A percentile compares a stretch with the other conserved stretches of the same genome.
Evolutionary conservation across 148 eudicot species (phyloP).

Genomic region (Suaeda aralocaspica): DNA sequence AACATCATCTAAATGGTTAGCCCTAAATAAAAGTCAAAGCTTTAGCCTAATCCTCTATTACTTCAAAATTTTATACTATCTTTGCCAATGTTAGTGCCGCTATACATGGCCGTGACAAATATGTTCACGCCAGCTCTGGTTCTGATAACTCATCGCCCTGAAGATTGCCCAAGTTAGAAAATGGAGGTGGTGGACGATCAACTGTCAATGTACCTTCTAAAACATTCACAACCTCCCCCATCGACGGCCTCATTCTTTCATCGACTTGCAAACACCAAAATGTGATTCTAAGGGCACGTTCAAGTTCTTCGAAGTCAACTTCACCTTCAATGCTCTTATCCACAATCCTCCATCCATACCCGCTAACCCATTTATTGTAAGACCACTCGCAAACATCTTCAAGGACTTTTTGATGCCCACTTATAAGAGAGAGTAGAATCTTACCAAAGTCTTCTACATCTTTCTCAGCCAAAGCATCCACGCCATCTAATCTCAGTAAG

Average conservation of each 20-base stretch:
- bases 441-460: slow-evolving; percentile 57
- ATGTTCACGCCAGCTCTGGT: slow-evolving; percentile 21
- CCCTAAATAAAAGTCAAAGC: neutral
- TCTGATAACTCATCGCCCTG: slow-evolving; percentile 19
- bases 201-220: slow-evolving; percentile 50
- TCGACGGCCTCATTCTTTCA: slow-evolving; percentile 56
- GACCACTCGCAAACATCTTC: slow-evolving; percentile 34
- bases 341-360: slow-evolving; percentile 29
- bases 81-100: slow-evolving; percentile 20
- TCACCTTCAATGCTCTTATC: slow-evolving; percentile 38
- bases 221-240: slow-evolving; percentile 68
- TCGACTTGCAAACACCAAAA: slow-evolving; percentile 64
- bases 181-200: slow-evolving; percentile 52
- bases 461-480: slow-evolving; percentile 31
- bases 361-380: slow-evolving; percentile 43
- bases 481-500: slow-evolving; percentile 11
- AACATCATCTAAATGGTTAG: neutral
- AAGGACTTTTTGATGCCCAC: slow-evolving; percentile 32
- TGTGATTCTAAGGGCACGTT: slow-evolving; percentile 46
- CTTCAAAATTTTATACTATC: slow-evolving; percentile 1
- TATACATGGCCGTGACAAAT: slow-evolving; percentile 7
- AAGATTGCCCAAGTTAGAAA: slow-evolving; percentile 17
- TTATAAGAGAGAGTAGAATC: slow-evolving; percentile 36
- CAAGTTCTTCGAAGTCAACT: slow-evolving; percentile 44
- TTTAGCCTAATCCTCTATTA: neutral